Evolutionary conservation across 371 early-diverging fungal species (phyloP), one percentile per base, ranked within the genome.

Genomic region (Lichtheimia ornata): DNA sequence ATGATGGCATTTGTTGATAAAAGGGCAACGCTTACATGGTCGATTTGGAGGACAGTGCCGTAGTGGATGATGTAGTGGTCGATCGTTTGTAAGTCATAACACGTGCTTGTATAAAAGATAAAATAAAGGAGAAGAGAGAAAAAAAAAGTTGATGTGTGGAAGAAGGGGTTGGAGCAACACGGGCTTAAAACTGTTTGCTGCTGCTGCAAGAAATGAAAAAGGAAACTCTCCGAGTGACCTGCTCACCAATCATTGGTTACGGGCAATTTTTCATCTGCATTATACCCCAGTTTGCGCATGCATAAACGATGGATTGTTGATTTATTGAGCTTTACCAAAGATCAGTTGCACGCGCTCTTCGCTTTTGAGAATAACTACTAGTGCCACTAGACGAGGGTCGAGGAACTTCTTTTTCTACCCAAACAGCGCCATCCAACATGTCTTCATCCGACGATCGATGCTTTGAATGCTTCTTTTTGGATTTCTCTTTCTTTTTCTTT

Each of bases 391-490:
- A 18, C 9, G 35, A 28, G 1, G 27, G 24, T 1, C 15, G 55
- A 55, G 22, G 50, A 28, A 14, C 35, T 43, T 63, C 68, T 25
- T 67, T 67, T 45, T 63, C 59, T 13, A 67, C 69, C 58, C 65
- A 42, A 56, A 63, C 66, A 13, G 44, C 61, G 14, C 47, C 41
- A 50, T 52, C 59, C n/a, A 51, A 54, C 5, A 51, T n/a, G 1
- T 66, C 60, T 11, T 54, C 61, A 6, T 61, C 20, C 44, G 51
- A 17, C 55, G 49, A 61, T 22, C 44, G 50, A 18, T 62, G 43
- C 9, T 65, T 60, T 58, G 15, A 35, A 35, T 64, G 17, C 49
- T 56, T 63, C 60, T 57, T 53, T 42, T 56, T 56, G 25, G 55
- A 35, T 13, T 64, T 59, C 42, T 67, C 50, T n/a, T 63, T 59